Percentiles rank a stretch among this genome's conserved stretches.
Conservation (phyloP, 192 early-diverging fungal genomes). For the Coemansia sp. region DNA sequence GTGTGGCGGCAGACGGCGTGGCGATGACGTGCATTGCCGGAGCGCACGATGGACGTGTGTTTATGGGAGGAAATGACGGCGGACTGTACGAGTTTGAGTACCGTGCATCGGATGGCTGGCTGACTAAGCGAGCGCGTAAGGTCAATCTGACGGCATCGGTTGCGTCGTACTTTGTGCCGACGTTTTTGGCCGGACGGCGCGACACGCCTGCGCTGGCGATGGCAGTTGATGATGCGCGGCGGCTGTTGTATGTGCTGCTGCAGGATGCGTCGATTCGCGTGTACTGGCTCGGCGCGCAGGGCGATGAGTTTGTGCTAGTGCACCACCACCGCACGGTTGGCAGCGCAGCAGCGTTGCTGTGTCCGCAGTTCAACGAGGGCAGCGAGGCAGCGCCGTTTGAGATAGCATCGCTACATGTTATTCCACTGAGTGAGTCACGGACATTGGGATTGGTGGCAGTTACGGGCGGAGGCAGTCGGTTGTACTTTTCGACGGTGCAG, state of each 20-base stretch:
- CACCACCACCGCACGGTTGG: conserved; percentile 55
- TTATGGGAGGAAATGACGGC: conserved; percentile 86
- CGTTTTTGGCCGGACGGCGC: conserved; percentile 58
- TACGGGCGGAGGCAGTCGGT: conserved; percentile 71
- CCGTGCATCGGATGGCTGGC: conserved; percentile 85
- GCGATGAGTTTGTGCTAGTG: conserved; percentile 57
- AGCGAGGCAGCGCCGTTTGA: conserved; percentile 54
- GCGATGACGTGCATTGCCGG: conserved; percentile 78
- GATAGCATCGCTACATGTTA: conserved; percentile 74
- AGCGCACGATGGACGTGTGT: conserved; percentile 79
- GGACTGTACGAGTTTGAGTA: conserved; percentile 88
- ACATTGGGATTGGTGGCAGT: conserved; percentile 73
- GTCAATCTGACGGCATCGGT: conserved; percentile 69
- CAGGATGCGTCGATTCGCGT: conserved; percentile 70
- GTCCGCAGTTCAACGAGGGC: conserved; percentile 54
- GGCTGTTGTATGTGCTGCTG: conserved; percentile 71
- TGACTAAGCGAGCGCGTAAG: conserved; percentile 73
- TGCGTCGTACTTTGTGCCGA: conserved; percentile 70
- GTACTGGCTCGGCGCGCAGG: conserved; percentile 62
- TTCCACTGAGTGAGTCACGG: conserved; percentile 64
- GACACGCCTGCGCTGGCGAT: conserved; percentile 56
- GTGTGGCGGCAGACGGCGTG: conserved; percentile 77
- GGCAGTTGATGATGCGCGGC: conserved; percentile 65
- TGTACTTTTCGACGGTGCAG: conserved; percentile 67
- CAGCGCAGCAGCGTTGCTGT: conserved; percentile 49